Evolutionary conservation across 192 early-diverging fungal species (phyloP), one percentile per base, ranked within the genome.

Genomic region (Backusella morwellensis): DNA sequence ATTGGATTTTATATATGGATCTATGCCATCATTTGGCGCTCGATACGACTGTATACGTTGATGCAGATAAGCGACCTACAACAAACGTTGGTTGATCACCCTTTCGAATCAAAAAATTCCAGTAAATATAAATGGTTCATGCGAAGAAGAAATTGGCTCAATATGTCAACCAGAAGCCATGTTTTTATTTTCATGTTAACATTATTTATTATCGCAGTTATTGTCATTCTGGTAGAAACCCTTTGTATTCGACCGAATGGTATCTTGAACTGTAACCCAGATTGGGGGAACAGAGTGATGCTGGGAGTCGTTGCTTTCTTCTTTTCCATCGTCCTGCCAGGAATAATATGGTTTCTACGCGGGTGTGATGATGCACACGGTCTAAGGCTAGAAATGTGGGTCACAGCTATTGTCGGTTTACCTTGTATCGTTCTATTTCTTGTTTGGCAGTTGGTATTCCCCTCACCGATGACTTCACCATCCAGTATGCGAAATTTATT

Each of bases 321-420:
- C 75, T 79, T 86, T 19, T 82, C 84, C 40, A 14, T 86, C 1
- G 63, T 87, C 15, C 78, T 83, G n/a, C 90, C 90, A 0, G 40
- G 82, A 7, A 75, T 90, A 52, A 76, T 88, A 21, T 85, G 81
- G 74, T 83, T 83, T 11, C 76, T 88, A n/a, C 82, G 82, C 66
- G 66, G 76, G 0, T 54, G 76, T 72, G 77, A 86, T 12, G 90
- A 91, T 70, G 88, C 87, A 9, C 88, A 86, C 32, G 89, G 89
- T 50, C 86, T 91, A 41, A 75, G 87, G 17, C 84, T 82, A 42
- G 90, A 91, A 66, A 82, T 91, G 66, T 81, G 87, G 47, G 78
- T 86, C 32, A 82, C 82, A 66, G 83, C 85, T 3, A 69, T 79
- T 0, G 81, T 88, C 34, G 85, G 86, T 17, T 42, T 85, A 0